Conservation (phyloP, 495 filamentous ascomycete species). For the Neurospora sp. region DNA sequence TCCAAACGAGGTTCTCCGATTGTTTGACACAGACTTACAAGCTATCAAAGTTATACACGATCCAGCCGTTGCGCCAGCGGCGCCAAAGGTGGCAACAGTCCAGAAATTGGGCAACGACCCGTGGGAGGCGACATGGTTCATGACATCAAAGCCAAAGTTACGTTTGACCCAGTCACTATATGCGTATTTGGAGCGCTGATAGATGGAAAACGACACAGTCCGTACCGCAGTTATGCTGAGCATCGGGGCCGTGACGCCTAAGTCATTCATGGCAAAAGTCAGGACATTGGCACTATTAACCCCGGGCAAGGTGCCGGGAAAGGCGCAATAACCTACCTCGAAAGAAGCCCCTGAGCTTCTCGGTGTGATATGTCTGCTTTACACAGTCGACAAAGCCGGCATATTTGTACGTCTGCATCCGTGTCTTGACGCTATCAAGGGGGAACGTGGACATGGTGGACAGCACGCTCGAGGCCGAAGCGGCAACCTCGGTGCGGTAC, state of each 20-base stretch:
- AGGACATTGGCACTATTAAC: background rate
- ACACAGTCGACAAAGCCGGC: slow-evolving; percentile 59
- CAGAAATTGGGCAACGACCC: slow-evolving; percentile 60
- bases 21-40: slow-evolving; percentile 46
- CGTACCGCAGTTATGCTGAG: slow-evolving; percentile 81
- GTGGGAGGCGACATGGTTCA: slow-evolving; percentile 57
- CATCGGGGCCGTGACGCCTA: slow-evolving; percentile 71
- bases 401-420: slow-evolving; percentile 77
- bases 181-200: slow-evolving; percentile 71
- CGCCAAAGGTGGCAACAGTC: slow-evolving; percentile 64
- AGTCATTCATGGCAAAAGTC: background rate
- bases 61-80: slow-evolving; percentile 69
- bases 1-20: background rate
- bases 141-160: slow-evolving; percentile 58
- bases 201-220: slow-evolving; percentile 88
- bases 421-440: slow-evolving; percentile 75
- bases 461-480: slow-evolving; percentile 60
- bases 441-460: slow-evolving; percentile 69
- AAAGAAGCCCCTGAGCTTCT: slow-evolving; percentile 68
- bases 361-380: slow-evolving; percentile 58
- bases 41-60: slow-evolving; percentile 73
- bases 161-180: slow-evolving; percentile 57
- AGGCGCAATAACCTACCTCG: slow-evolving; percentile 42
- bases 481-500: slow-evolving; percentile 72
- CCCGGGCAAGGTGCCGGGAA: background rate